Conservation (phyloP, 1,139 yeast species). For the Candida sanyaensis region DNA sequence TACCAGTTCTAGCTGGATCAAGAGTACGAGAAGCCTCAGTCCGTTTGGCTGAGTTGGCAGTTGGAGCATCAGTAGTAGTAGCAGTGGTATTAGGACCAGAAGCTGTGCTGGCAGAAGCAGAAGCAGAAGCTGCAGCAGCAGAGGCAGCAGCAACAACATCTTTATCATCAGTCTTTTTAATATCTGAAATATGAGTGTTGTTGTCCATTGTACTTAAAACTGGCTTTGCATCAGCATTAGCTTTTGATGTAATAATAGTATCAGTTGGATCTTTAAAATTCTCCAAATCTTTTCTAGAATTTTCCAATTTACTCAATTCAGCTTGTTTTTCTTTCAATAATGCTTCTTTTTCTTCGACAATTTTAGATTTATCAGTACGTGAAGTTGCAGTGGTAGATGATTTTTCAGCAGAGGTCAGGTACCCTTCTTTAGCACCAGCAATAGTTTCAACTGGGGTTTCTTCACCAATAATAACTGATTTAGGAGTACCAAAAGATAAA, state of each 20-base stretch:
- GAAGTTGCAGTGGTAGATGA: conserved; percentile 10
- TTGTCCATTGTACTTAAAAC: conserved; percentile 40
- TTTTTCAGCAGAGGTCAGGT: conserved; percentile 19
- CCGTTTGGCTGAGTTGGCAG: background rate
- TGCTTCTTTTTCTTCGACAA: conserved; percentile 8
- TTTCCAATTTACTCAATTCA: conserved; percentile 8
- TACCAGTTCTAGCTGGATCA: background rate
- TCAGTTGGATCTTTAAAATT: conserved; percentile 32
- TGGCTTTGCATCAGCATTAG: conserved; percentile 20
- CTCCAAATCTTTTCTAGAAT: conserved; percentile 19
- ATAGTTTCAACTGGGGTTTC: conserved; percentile 11
- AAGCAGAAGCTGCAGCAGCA: conserved; percentile 10
- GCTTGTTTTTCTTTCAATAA: conserved; percentile 16
- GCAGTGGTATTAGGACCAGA: conserved; percentile 1
- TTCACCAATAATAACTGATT: background rate
- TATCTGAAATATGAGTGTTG: conserved; percentile 26
- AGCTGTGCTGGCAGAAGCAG: conserved; percentile 6
- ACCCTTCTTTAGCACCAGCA: conserved; percentile 10
- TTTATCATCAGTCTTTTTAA: conserved; percentile 5
- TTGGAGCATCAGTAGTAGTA: background rate
- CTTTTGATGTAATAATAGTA: conserved; percentile 25
- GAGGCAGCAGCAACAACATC: conserved; percentile 17
- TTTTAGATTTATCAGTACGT: conserved; percentile 10
- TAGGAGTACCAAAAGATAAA: conserved; percentile 12
- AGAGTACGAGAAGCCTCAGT: background rate